A percentile compares a stretch with the other conserved stretches of the same genome.
phyloP scores from a whole-genome alignment of 2,329 filamentous ascomycete genomes.

The Lasiodiplodia gonubiensis region DNA sequence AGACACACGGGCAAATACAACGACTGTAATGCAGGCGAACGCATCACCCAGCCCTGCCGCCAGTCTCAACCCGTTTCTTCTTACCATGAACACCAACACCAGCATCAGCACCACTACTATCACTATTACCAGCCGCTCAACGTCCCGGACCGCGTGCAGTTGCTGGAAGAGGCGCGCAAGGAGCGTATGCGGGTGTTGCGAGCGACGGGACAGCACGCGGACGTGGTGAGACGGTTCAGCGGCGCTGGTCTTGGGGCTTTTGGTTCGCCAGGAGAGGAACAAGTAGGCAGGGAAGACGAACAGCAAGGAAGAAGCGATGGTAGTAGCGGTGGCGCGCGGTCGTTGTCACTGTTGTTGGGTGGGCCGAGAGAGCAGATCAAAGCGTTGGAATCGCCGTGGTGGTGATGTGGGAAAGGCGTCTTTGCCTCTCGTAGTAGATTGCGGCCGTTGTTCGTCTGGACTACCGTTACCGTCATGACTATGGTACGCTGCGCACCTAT shows the following conservation, averaged over 20 bases:
- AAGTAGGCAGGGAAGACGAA: not conserved
- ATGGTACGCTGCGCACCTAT: too few relatives aligned
- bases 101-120: not conserved
- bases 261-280: not conserved
- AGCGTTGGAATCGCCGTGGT: constrained; percentile 18
- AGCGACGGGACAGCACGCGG: not conserved
- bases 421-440: too few relatives aligned
- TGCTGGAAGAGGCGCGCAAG: constrained; percentile 20
- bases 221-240: not conserved
- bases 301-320: not conserved
- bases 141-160: constrained; percentile 14
- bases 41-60: too few relatives aligned
- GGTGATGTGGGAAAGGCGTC: constrained; percentile 1
- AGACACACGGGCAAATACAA: not conserved
- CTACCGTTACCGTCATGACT: too few relatives aligned
- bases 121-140: not conserved
- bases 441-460: too few relatives aligned
- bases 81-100: not conserved
- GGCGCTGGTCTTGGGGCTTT: not conserved
- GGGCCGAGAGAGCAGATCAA: constrained; percentile 20
- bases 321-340: not conserved
- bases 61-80: too few relatives aligned
- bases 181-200: constrained; percentile 8
- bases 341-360: not conserved
- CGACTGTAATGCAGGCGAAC: not conserved